phyloP scores from a whole-genome alignment of 2,329 filamentous ascomycete genomes.

The Biscogniauxia marginata region DNA sequence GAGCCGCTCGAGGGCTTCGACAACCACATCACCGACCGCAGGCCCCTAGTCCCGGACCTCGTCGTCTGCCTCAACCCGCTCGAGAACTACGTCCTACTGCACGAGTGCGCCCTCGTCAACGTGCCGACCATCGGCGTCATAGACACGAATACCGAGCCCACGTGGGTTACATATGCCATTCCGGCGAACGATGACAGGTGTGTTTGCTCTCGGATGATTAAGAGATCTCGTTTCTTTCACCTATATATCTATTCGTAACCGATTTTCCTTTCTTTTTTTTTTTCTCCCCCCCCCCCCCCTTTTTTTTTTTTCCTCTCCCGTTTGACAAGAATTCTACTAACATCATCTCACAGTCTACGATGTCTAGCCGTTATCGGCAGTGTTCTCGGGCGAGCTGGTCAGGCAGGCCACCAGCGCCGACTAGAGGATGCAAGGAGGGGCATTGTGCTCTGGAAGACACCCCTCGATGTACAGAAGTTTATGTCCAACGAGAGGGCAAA shows the following conservation, averaged over 20 bases:
- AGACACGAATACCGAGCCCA: constrained; percentile 89
- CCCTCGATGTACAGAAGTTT: constrained; percentile 41
- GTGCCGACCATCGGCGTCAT: constrained; percentile 94
- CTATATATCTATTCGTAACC: no score
- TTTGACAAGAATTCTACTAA: constrained; percentile 22
- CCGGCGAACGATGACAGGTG: constrained; percentile 95
- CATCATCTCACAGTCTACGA: constrained; percentile 60
- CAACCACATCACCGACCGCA: constrained; percentile 58
- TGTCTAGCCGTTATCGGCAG: constrained; percentile 79
- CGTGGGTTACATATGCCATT: constrained; percentile 94
- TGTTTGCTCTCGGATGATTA: constrained; percentile 27
- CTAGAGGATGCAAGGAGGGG: constrained; percentile 61
- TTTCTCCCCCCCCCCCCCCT: neutral
- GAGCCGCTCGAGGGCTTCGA: constrained; percentile 59
- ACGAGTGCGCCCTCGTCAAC: constrained; percentile 84
- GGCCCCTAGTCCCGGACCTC: constrained; percentile 78
- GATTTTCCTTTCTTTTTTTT: neutral
- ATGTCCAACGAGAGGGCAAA: constrained; percentile 32
- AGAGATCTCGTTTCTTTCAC: no score
- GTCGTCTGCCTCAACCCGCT: constrained; percentile 90
- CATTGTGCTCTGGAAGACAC: constrained; percentile 60
- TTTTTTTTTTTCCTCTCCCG: neutral
- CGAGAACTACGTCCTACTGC: constrained; percentile 87
- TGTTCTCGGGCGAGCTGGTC: constrained; percentile 79
- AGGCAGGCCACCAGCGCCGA: constrained; percentile 70